phyloP scores from a whole-genome alignment of 805 yeast genomes.

The Wickerhamiella kazuoi region DNA sequence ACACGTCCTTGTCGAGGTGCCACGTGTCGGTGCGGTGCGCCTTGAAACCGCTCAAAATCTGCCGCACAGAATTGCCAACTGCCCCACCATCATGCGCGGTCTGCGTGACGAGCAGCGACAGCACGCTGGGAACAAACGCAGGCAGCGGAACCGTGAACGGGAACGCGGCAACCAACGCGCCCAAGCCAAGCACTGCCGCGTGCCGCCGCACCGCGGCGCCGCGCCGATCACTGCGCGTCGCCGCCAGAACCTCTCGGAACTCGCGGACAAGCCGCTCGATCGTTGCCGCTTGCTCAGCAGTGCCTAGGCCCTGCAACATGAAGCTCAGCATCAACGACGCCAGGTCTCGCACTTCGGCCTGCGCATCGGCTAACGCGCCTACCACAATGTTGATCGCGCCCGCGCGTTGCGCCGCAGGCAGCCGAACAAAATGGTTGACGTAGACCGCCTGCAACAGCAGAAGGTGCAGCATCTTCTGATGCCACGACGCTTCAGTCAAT shows the following conservation, averaged over 20 bases:
- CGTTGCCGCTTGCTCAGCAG: slow-evolving; percentile 24
- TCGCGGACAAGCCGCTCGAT: slow-evolving; percentile 27
- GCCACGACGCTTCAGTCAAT: slow-evolving; percentile 26
- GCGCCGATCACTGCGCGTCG: not conserved
- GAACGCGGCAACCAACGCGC: slow-evolving; percentile 75
- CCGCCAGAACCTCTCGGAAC: slow-evolving; percentile 28
- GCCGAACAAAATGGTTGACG: slow-evolving; percentile 43
- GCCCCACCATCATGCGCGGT: slow-evolving; percentile 59
- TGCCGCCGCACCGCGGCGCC: slow-evolving; percentile 32
- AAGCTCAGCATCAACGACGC: slow-evolving; percentile 66
- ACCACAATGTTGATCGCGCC: slow-evolving; percentile 34
- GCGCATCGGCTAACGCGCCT: slow-evolving; percentile 38
- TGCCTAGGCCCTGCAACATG: slow-evolving; percentile 46
- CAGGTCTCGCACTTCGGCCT: slow-evolving; percentile 56
- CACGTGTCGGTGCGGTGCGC: slow-evolving; percentile 89
- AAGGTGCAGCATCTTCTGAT: slow-evolving; percentile 50
- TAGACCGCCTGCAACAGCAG: slow-evolving; percentile 54
- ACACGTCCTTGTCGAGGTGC: slow-evolving; percentile 70
- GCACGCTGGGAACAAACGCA: slow-evolving; percentile 60
- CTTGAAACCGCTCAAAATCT: slow-evolving; percentile 64
- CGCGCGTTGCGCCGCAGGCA: slow-evolving; percentile 26
- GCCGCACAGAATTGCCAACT: slow-evolving; percentile 71
- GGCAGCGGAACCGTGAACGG: slow-evolving; percentile 90
- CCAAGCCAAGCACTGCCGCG: slow-evolving; percentile 76
- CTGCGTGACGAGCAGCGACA: slow-evolving; percentile 51